A percentile compares a stretch with the other conserved stretches of the same genome.
phyloP scores from a whole-genome alignment of 179 eudicot species.

The Carnegiea gigantea region DNA sequence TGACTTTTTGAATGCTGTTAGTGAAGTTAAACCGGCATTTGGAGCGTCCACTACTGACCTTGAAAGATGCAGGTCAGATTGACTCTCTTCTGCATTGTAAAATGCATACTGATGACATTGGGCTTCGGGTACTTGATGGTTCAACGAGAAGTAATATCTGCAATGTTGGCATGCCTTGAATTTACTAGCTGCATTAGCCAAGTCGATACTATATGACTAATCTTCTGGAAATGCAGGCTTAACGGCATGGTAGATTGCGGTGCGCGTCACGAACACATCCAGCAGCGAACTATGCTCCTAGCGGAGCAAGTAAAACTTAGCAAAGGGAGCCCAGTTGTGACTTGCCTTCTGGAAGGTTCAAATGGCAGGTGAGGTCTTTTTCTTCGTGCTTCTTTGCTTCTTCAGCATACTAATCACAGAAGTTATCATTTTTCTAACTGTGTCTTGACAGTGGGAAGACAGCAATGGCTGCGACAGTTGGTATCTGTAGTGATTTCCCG shows the following conservation, averaged over 20 bases:
- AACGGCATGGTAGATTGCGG: slow-evolving; percentile 98
- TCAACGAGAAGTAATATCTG: not conserved
- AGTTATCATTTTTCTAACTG: not conserved
- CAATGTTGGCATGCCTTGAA: not conserved
- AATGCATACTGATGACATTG: slow-evolving; percentile 3
- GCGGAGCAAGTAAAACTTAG: slow-evolving; percentile 95
- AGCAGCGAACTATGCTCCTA: slow-evolving; percentile 79
- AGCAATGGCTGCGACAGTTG: slow-evolving; percentile 95
- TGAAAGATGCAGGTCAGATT: slow-evolving; percentile 79
- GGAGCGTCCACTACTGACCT: slow-evolving; percentile 97
- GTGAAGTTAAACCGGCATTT: slow-evolving; percentile 88
- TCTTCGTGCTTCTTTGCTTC: slow-evolving; percentile 13
- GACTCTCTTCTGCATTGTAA: not conserved
- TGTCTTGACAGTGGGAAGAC: slow-evolving; percentile 79
- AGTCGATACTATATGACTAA: not conserved
- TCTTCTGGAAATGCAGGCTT: slow-evolving; percentile 47
- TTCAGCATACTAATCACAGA: not conserved
- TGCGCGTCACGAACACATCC: slow-evolving; percentile 80
- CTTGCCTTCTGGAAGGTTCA: slow-evolving; percentile 96
- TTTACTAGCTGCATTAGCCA: not conserved
- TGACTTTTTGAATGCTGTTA: slow-evolving; percentile 77
- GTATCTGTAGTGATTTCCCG: slow-evolving; percentile 95
- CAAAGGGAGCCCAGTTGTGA: slow-evolving; percentile 90
- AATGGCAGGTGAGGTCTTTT: slow-evolving; percentile 71
- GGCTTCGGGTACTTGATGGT: not conserved